phyloP scores from a whole-genome alignment of 352 stramenopile species.

The Globisporangium barbulae region DNA sequence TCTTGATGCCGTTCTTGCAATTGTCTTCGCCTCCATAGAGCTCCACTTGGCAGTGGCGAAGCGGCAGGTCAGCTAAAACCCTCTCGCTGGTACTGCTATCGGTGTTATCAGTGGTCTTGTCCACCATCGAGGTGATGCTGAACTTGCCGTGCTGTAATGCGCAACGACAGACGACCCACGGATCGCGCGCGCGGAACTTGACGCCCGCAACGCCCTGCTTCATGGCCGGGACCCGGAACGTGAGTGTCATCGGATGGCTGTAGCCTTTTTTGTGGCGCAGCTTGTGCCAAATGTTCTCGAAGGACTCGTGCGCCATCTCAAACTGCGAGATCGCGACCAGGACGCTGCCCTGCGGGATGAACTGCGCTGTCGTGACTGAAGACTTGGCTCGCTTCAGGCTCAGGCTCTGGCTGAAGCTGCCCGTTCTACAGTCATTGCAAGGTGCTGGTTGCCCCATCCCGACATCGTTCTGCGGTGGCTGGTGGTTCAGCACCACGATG shows the following conservation, averaged over 20 bases:
- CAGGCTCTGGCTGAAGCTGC: not conserved
- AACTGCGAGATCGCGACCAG: conserved; percentile 53
- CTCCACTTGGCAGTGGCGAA: conserved; percentile 50
- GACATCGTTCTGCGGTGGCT: conserved; percentile 5
- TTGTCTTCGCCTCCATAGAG: conserved; percentile 35
- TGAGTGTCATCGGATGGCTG: conserved; percentile 42
- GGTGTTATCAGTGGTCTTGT: not conserved
- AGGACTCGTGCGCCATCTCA: conserved; percentile 63
- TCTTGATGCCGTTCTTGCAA: conserved; percentile 46
- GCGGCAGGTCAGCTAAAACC: conserved; percentile 24
- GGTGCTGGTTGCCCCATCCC: not conserved
- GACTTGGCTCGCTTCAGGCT: conserved; percentile 6
- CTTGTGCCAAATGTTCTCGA: conserved; percentile 68
- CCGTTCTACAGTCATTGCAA: not conserved
- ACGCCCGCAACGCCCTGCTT: conserved; percentile 33
- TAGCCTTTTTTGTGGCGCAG: conserved; percentile 53
- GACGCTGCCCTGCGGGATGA: conserved; percentile 53
- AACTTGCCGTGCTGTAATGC: conserved; percentile 38
- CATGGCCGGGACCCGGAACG: conserved; percentile 45
- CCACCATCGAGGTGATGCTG: conserved; percentile 17
- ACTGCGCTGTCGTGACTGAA: conserved; percentile 4
- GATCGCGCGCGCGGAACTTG: conserved; percentile 34
- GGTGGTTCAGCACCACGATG: conserved; percentile 58
- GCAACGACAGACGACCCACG: conserved; percentile 35
- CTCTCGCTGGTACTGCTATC: not conserved